phyloP scores from a whole-genome alignment of 495 filamentous ascomycete genomes.

The Chaetomium fimeti region DNA sequence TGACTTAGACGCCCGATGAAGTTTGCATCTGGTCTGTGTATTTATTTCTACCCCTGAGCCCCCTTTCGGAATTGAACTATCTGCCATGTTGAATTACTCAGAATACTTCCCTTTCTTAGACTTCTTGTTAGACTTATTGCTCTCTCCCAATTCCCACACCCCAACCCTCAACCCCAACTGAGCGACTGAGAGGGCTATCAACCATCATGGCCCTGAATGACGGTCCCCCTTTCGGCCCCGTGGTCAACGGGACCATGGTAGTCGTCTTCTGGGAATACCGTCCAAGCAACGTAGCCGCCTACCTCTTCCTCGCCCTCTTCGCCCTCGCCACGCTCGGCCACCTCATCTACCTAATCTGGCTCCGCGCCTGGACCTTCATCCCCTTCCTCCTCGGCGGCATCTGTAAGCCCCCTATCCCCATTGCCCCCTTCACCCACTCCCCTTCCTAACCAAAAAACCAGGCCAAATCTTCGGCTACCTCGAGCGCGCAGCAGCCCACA shows the following conservation, averaged over 20 bases:
- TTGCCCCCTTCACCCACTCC: not conserved
- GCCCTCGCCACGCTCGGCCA: slow-evolving; percentile 1
- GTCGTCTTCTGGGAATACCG: slow-evolving; percentile 15
- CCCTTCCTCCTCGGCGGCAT: slow-evolving; percentile 11
- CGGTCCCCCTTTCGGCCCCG: slow-evolving; percentile 8
- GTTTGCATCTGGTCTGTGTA: not conserved
- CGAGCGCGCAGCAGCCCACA: slow-evolving; percentile 3
- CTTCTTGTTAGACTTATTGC: no score
- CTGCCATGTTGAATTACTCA: not conserved
- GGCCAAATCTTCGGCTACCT: slow-evolving; percentile 10
- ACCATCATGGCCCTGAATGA: not conserved
- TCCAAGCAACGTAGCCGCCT: slow-evolving; percentile 7
- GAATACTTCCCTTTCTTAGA: not conserved
- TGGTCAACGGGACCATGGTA: slow-evolving; percentile 15
- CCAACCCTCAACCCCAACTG: not conserved
- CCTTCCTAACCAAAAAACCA: not conserved
- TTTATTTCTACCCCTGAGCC: not conserved
- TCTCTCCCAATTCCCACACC: not conserved
- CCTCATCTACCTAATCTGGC: slow-evolving; percentile 7
- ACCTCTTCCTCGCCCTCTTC: slow-evolving; percentile 9
- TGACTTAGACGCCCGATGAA: not conserved
- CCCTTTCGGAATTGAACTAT: not conserved
- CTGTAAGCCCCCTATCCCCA: not conserved
- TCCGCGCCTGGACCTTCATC: slow-evolving; percentile 10
- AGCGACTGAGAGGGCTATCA: not conserved